Evolutionary conservation across 75 land plant species (phyloP), one percentile per base, ranked within the genome.

Genomic region (Pseudotsuga menziesii): DNA sequence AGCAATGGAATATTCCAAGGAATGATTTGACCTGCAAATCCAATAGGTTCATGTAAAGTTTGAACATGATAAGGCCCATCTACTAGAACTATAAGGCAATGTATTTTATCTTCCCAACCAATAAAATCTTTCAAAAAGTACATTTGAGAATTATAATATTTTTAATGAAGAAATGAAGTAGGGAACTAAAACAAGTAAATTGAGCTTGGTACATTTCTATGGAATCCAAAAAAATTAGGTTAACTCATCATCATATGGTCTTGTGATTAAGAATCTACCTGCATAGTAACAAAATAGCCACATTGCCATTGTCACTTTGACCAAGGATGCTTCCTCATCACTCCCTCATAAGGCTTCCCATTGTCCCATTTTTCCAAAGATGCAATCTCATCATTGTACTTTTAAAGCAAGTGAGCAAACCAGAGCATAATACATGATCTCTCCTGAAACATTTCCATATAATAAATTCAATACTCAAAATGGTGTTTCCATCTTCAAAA

Each of bases 301-400:
- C 0, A 69, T 74, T 22, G 88, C 78, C 83, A 80, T 36, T 11
- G 99, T 97, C 15, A 93, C 14, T 79, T 96, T 97, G 44, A 54
- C 64, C 4, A 54, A 56, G 22, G 83, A 69, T 39, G 92, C 79
- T 77, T 96, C 94, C 69, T 79, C 85, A 61, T 83, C 87, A 17
- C 79, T 77, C 93, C 94, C 69, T 79, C 85, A 61, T 83, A 88
- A 17, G 97, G 88, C 78, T 97, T 97, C 58, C 99, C 99, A 82
- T 79, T 90, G 59, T 97, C 94, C 87, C 94, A 83, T 11, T 91
- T 85, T 80, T 97, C 99, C n/a, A 97, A 57, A 32, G 93, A 87
- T 39, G 91, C 89, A 54, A 97, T 75, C 76, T 97, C 97, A 44
- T 92, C 92, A 54, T 66, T 91, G 72, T 94, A 90, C 78, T 97